phyloP scores from a whole-genome alignment of 2,329 filamentous ascomycete genomes.

The Harringtonia aguacate region DNA sequence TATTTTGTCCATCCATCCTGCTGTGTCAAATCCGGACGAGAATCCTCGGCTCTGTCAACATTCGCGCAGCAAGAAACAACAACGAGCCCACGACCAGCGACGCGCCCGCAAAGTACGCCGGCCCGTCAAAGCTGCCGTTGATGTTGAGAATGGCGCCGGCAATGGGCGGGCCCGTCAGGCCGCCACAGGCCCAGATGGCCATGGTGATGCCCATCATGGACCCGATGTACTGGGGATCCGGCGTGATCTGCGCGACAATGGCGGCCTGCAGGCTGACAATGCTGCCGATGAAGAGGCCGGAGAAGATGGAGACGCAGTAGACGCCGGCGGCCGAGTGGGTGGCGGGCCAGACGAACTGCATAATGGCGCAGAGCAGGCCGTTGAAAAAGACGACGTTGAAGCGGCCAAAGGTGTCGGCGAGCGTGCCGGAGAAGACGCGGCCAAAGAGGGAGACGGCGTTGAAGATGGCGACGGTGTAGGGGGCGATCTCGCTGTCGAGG shows the following conservation, averaged over 20 bases:
- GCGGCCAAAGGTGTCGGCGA: constrained; percentile 37
- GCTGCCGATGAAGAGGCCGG: constrained; percentile 3
- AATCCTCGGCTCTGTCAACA: neutral
- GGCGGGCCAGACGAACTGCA: constrained; percentile 7
- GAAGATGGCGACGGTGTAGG: constrained; percentile 51
- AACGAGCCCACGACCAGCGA: neutral
- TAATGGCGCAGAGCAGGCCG: constrained; percentile 11
- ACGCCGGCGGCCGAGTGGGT: constrained; percentile 1
- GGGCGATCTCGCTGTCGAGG: constrained; percentile 35
- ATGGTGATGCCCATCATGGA: constrained; percentile 5
- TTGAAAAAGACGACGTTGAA: constrained; percentile 26
- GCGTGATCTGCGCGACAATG: constrained; percentile 1
- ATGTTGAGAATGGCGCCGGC: constrained; percentile 1
- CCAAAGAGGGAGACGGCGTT: constrained; percentile 45
- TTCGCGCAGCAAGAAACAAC: neutral
- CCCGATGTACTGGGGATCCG: constrained; percentile 1
- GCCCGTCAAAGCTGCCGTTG: constrained; percentile 2
- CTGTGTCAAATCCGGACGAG: neutral
- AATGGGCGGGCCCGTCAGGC: constrained; percentile 2
- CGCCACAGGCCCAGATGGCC: constrained; percentile 4
- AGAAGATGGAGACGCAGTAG: constrained; percentile 3
- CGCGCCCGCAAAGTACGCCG: constrained; percentile 1
- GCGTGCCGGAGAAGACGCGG: constrained; percentile 37
- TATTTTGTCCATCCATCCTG: too few species aligned
- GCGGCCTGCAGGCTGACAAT: constrained; percentile 3